Conservation (phyloP, 2,329 filamentous ascomycete genomes). For the Ascochyta koolunga region DNA sequence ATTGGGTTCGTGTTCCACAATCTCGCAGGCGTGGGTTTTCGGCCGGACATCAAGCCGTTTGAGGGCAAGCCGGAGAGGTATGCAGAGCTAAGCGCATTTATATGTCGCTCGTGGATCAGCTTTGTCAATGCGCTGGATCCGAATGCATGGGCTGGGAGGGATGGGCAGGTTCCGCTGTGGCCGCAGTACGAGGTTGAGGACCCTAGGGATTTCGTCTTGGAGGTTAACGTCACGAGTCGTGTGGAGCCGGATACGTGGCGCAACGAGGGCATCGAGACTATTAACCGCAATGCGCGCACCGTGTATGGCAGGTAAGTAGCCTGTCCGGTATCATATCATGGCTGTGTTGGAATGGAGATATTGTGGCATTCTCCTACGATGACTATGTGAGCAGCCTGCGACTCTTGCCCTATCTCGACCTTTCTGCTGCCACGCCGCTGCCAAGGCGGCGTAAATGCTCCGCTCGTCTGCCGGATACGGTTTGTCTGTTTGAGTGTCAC, state of each 20-base stretch:
- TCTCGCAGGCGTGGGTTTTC: conserved; percentile 48
- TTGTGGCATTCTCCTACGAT: no score
- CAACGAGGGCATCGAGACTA: conserved; percentile 49
- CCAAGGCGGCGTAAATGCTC: no score
- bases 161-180: conserved; percentile 10
- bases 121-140: conserved; percentile 51
- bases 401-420: no score
- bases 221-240: conserved; percentile 44
- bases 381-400: no score
- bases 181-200: conserved; percentile 19
- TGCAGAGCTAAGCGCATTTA: conserved; percentile 45
- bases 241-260: conserved; percentile 51
- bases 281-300: conserved; percentile 28
- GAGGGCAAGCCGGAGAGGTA: conserved; percentile 38
- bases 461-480: no score
- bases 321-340: background rate
- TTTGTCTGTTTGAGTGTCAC: no score
- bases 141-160: conserved; percentile 7
- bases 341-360: background rate
- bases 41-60: conserved; percentile 33
- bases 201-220: conserved; percentile 51
- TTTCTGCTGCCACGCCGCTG: no score
- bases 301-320: conserved; percentile 15
- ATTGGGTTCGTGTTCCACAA: conserved; percentile 52
- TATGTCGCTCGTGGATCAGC: conserved; percentile 47